Conservation (phyloP, 768 basidiomycete genomes). For the Rhodotorula paludigena region DNA sequence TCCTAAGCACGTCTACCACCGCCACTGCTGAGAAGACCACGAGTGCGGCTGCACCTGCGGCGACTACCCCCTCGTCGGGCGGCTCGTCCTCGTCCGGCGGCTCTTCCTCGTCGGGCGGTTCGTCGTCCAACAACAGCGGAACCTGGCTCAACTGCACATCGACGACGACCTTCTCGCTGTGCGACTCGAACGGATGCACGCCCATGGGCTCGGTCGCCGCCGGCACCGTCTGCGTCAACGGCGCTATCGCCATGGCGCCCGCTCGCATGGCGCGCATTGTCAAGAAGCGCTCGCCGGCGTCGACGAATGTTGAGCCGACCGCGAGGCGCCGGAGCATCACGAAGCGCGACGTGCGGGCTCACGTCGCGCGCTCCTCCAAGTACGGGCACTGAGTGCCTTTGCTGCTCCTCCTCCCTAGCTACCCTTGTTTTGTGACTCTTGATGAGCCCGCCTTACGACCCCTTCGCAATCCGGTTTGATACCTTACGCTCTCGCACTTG, state of each 20-base stretch:
- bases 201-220: constrained; percentile 31
- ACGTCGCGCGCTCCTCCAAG: background rate
- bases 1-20: background rate
- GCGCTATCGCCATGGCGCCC: constrained; percentile 11
- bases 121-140: background rate
- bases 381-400: background rate
- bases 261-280: constrained; percentile 1
- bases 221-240: constrained; percentile 21
- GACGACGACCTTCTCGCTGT: constrained; percentile 23
- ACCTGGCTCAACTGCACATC: constrained; percentile 16
- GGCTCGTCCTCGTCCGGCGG: background rate
- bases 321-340: background rate
- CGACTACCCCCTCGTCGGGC: background rate
- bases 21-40: background rate
- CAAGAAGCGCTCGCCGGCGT: background rate
- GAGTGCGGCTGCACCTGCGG: background rate
- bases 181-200: constrained; percentile 17
- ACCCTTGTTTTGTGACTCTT: background rate
- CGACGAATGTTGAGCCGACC: background rate
- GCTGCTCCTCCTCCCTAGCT: background rate
- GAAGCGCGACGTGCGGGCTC: background rate
- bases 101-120: background rate
- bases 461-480: background rate
- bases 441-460: background rate
- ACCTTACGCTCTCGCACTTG: background rate